A percentile compares a stretch with the other conserved stretches of the same genome.
Evolutionary conservation across 208 protist genomes (phyloP).

Genomic region (Phytomonas sp.): DNA sequence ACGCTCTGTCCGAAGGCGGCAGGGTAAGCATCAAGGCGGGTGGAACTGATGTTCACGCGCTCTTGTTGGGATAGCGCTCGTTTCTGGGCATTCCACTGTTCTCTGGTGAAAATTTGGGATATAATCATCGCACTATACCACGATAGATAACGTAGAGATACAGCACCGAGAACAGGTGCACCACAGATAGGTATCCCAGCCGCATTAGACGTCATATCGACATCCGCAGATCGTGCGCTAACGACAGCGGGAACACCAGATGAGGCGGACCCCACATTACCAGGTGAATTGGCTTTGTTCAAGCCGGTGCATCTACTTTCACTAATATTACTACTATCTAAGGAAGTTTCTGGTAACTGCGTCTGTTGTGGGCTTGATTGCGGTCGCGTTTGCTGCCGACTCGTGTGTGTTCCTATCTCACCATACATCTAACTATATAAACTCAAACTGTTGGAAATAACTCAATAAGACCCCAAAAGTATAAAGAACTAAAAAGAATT

Average conservation of each 20-base stretch:
- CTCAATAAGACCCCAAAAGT: conserved; percentile 4
- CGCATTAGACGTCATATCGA: not conserved
- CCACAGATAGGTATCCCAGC: not conserved
- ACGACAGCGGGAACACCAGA: not conserved
- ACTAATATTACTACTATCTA: not conserved
- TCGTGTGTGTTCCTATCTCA: conserved; percentile 6
- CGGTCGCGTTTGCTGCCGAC: not conserved
- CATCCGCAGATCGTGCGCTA: not conserved
- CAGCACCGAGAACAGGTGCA: not conserved
- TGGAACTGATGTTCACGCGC: conserved; percentile 7
- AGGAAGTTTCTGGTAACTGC: not conserved
- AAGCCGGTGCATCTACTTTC: not conserved
- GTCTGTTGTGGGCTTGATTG: not conserved
- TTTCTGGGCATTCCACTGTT: conserved; percentile 14
- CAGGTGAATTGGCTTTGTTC: not conserved
- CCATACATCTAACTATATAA: conserved; percentile 1
- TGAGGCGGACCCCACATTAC: not conserved
- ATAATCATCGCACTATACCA: conserved; percentile 36
- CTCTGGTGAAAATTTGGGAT: conserved; percentile 27
- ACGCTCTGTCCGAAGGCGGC: not conserved
- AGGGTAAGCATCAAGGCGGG: not conserved
- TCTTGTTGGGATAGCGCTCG: conserved; percentile 16
- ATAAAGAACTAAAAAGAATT: not conserved
- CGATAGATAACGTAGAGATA: conserved; percentile 21
- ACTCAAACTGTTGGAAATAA: not conserved